Evolutionary conservation across 2,329 filamentous ascomycete genomes (phyloP), one percentile per base, ranked within the genome.

Genomic region (Coniochaeta pulveracea): DNA sequence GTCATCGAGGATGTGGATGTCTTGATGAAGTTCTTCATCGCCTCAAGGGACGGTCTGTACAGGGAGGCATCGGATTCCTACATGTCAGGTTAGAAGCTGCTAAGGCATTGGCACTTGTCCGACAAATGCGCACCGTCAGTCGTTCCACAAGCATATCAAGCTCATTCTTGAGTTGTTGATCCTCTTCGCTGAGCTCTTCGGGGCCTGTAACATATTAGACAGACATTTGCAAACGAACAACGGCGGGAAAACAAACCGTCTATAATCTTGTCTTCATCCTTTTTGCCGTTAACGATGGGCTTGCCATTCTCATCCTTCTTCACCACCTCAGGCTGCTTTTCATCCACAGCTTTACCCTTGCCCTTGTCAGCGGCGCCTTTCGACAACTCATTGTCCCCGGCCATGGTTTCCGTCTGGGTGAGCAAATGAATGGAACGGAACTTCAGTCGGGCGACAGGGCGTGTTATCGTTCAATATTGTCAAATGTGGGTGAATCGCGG

Each of bases 1-100:
- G 91, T 98, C 91, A 98, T 98, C 28, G 93, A 98, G 38, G 88
- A 96, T 45, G 91, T 98, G 39, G 91, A 94, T 36, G 91, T 98
- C 69, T 95, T 96, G 69, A 98, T 98, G 54, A 85, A 93, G 51
- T 80, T 85, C 68, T 95, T 96, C 76, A 98, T 95, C 46, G 86
- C 82, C 60, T 96, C 88, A 46, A 98, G 69, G 35, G 91, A 83
- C 38, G 88, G 76, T 57, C 88, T 89, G 67, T 96, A 95, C 46
- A 96, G 80, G 38, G 76, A 78, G 44, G 72, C 70, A 61, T 96
- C 83, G 44, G 80, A 71, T 65, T 96, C 91, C 85, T 93, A 50
- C 3, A 39, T 27, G 26, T 9, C 16, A 10, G 18, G 49, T 46
- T 32, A 45, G 42, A 47, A 36, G 29, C 22, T 19, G 25, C 29